phyloP scores from a whole-genome alignment of 768 basidiomycete genomes.

The Infundibulicybe gibba region DNA sequence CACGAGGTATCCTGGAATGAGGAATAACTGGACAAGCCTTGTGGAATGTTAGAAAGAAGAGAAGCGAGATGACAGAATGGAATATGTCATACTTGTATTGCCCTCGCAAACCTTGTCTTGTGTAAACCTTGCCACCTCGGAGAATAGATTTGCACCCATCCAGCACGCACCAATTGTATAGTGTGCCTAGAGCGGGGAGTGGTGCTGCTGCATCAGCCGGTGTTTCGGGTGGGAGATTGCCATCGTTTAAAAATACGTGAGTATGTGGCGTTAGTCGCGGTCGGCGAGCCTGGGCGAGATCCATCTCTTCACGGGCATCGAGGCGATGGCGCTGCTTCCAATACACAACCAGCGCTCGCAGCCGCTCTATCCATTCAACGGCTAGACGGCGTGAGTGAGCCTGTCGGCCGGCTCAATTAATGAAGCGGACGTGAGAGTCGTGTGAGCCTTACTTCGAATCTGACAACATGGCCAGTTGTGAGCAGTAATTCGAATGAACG shows the following conservation, averaged over 20 bases:
- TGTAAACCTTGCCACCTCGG: conserved; percentile 70
- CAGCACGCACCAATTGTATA: conserved; percentile 89
- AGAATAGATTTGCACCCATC: conserved; percentile 75
- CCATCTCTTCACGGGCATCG: conserved; percentile 81
- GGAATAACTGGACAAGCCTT: conserved; percentile 69
- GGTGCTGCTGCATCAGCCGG: conserved; percentile 50
- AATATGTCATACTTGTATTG: conserved; percentile 67
- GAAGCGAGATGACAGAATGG: neutral
- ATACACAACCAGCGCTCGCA: conserved; percentile 67
- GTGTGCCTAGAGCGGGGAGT: conserved; percentile 51
- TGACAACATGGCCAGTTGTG: conserved; percentile 60
- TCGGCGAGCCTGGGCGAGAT: conserved; percentile 58
- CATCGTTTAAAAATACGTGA: conserved; percentile 34
- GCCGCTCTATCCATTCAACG: conserved; percentile 80
- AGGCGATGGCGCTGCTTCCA: conserved; percentile 76
- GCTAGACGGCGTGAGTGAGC: conserved; percentile 62
- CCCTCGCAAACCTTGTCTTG: conserved; percentile 65
- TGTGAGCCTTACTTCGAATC: conserved; percentile 68
- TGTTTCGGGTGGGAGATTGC: conserved; percentile 44
- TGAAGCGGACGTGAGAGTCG: neutral
- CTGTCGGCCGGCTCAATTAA: conserved; percentile 29
- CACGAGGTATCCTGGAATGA: conserved; percentile 73
- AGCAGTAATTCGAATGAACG: conserved; percentile 79
- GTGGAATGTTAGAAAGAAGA: neutral
- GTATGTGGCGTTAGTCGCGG: conserved; percentile 58